A percentile compares a stretch with the other conserved stretches of the same genome.
phyloP scores from a whole-genome alignment of 139 green algal genomes.

The Micromonas commoda region DNA sequence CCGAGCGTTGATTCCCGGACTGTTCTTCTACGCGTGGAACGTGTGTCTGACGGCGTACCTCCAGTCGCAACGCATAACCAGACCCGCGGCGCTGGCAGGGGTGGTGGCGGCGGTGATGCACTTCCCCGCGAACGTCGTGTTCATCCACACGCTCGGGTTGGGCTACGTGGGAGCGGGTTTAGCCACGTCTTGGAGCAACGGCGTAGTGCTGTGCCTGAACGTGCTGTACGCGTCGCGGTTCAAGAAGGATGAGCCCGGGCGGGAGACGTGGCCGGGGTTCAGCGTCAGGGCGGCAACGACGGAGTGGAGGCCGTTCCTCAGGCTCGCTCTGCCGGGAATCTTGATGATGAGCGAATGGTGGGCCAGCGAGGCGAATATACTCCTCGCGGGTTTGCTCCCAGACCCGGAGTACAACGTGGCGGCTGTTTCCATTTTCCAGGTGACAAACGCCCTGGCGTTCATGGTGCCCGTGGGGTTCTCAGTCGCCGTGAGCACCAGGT shows the following conservation, averaged over 20 bases:
- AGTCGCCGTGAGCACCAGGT: neutral
- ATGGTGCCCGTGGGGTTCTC: neutral
- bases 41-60: neutral
- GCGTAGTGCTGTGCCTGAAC: conserved; percentile 1
- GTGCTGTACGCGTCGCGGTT: neutral
- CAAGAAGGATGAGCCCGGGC: neutral
- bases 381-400: conserved; percentile 10
- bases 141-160: neutral
- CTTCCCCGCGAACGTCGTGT: conserved; percentile 5
- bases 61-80: neutral
- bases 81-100: neutral
- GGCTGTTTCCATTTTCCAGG: conserved; percentile 3
- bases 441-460: neutral
- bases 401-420: neutral
- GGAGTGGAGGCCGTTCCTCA: neutral
- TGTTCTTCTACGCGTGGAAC: conserved; percentile 13
- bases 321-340: conserved; percentile 12
- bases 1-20: neutral
- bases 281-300: neutral
- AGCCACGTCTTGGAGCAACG: neutral
- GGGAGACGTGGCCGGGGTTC: neutral
- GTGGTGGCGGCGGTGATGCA: conserved; percentile 8
- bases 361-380: conserved; percentile 13
- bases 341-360: conserved; percentile 20
- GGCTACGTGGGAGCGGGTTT: neutral